Base-by-base conservation (phyloP, 177 flowering plant genomes). In the Vitis hybrid region DNA sequence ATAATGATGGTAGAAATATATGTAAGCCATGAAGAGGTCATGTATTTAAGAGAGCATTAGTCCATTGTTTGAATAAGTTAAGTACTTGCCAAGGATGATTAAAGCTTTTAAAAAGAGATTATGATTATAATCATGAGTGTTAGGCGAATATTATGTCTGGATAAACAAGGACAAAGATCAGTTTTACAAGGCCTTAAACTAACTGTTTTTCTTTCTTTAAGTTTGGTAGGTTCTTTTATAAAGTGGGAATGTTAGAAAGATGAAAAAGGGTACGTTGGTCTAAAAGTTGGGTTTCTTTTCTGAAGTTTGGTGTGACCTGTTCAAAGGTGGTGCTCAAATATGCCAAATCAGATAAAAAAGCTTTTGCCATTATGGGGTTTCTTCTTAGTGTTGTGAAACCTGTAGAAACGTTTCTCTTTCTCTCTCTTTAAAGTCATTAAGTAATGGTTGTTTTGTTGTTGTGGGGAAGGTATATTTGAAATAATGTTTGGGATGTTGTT, bases 161-260 rank as follows among this genome's bases (percentile, higher is more conserved):
- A 68, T 64, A 64, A 69, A 69, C 58, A 66, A 72, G 66, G 74
- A 75, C 78, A 75, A 78, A 51, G 58, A 45, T 65, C 50, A 51
- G 74, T 21, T 14, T 50, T 66, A 70, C 33, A 67, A 67, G 56
- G 56, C 11, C 39, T 65, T 39, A 13, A 51, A 62, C 6, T 11
- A 31, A 60, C 19, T 10, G 19, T 13, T 9, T 3, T 63, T 21
- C 7, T 6, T 52, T n/a, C 56, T 55, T 45, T 1, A 21, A 7
- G 67, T 5, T 26, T 22, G 31, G 33, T 59, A 29, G 66, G 56
- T 59, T 61, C 56, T 62, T 68, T 62, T 56, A 10, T 55, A 62
- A 68, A 64, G 68, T 63, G 51, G 7, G 11, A 62, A 70, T 67
- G 16, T 21, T 10, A 57, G 49, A 51, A n/a, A 45, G 68, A 64